These are phyloP conservation scores for Datura wrightii DNA, from an alignment of 257 asterid species.

Conservation along the genomic window DNA sequence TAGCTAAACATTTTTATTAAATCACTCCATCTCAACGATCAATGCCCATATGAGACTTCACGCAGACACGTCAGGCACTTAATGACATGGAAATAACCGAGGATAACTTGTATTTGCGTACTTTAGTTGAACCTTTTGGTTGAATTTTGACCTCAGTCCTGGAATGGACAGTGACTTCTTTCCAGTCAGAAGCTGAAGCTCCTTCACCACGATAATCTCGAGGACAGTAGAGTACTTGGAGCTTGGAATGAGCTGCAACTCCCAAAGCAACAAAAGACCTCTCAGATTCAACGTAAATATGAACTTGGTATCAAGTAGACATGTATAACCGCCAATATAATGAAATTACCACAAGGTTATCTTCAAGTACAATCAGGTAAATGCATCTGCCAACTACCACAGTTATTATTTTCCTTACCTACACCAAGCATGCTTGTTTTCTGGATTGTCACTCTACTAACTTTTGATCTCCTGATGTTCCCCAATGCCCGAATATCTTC, in stretches of 20 bases:
- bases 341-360: conserved; percentile 13
- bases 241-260: conserved; percentile 71
- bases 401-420: conserved; percentile 53
- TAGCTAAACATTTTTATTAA: neutral
- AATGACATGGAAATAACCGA: conserved; percentile 71
- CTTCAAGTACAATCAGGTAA: neutral
- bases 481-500: conserved; percentile 72
- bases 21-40: conserved; percentile 3
- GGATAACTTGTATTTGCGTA: conserved; percentile 76
- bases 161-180: conserved; percentile 77
- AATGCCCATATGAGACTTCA: neutral
- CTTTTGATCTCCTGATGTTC: conserved; percentile 86
- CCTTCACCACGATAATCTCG: conserved; percentile 79
- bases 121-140: conserved; percentile 64
- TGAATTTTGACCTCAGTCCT: conserved; percentile 79
- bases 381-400: conserved; percentile 9
- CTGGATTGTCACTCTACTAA: conserved; percentile 69
- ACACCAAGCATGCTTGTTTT: conserved; percentile 96
- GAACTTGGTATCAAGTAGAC: neutral
- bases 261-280: conserved; percentile 26
- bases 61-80: conserved; percentile 60
- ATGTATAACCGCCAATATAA: neutral
- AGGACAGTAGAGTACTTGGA: conserved; percentile 67
- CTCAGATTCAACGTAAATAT: conserved; percentile 22
- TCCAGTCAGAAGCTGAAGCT: conserved; percentile 64